Evolutionary conservation across 306 rosid genomes (phyloP).

Genomic region (Hippophae gyantsensis): DNA sequence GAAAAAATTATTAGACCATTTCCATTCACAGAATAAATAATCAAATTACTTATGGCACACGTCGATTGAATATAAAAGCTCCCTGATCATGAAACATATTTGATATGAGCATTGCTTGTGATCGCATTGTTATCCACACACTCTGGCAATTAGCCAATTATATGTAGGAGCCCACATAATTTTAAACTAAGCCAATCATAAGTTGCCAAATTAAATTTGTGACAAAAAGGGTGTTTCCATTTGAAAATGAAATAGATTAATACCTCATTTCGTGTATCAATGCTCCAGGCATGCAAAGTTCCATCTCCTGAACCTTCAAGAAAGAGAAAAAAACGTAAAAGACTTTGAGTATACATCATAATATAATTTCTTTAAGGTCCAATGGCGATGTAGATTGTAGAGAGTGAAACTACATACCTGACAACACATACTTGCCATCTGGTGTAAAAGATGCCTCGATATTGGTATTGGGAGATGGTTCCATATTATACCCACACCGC

Average conservation of each 20-base stretch:
- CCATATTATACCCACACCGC: conserved; percentile 95
- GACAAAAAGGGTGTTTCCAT: neutral
- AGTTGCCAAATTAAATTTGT: neutral
- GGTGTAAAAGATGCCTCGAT: conserved; percentile 94
- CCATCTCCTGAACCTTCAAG: conserved; percentile 80
- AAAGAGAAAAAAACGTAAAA: neutral
- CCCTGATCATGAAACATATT: too few relatives aligned
- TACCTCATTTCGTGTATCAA: conserved; percentile 67
- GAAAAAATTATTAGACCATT: too few relatives aligned
- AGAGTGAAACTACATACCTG: conserved; percentile 45
- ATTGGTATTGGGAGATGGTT: conserved; percentile 64
- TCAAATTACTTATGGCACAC: too few relatives aligned
- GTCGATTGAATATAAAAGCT: too few relatives aligned
- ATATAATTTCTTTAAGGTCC: neutral
- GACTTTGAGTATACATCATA: neutral
- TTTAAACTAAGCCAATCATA: neutral
- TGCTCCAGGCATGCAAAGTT: conserved; percentile 90
- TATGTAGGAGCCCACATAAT: too few relatives aligned
- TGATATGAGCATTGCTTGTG: too few relatives aligned
- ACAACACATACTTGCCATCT: conserved; percentile 79
- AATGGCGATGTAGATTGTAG: neutral
- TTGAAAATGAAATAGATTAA: conserved; percentile 8
- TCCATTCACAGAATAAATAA: too few relatives aligned
- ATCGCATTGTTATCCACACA: too few relatives aligned
- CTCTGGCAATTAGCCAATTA: too few relatives aligned